Conservation (phyloP, 2,329 filamentous ascomycete genomes). For the Zasmidium cellare region DNA sequence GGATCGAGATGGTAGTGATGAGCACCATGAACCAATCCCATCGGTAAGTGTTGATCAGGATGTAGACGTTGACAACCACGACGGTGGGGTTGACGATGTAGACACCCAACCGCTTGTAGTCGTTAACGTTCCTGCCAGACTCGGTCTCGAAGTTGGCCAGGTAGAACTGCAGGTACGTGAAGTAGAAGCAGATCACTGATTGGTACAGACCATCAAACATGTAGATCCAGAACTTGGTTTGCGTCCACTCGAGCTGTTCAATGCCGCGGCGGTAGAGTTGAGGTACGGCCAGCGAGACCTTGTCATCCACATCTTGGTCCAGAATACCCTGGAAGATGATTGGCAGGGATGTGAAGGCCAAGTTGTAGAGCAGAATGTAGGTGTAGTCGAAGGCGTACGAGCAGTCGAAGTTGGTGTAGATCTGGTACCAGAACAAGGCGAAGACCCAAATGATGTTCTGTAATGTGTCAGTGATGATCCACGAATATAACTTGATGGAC, state of each 20-base stretch:
- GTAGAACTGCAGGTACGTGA: conserved; percentile 78
- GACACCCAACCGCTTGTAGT: conserved; percentile 80
- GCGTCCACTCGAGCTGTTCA: conserved; percentile 94
- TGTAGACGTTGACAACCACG: conserved; percentile 87
- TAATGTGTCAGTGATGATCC: conserved; percentile 27
- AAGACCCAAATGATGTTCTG: conserved; percentile 97
- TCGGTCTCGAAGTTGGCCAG: conserved; percentile 67
- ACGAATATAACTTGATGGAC: not conserved
- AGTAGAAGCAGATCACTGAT: conserved; percentile 88
- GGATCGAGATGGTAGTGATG: conserved; percentile 75
- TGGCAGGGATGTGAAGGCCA: conserved; percentile 93
- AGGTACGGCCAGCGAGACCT: conserved; percentile 88
- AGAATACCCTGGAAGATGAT: conserved; percentile 95
- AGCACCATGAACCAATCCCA: conserved; percentile 97
- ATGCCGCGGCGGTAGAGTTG: conserved; percentile 95
- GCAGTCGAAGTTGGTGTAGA: conserved; percentile 93
- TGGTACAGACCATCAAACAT: conserved; percentile 96
- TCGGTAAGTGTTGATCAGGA: conserved; percentile 92
- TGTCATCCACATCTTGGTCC: conserved; percentile 94
- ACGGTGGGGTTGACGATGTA: conserved; percentile 84
- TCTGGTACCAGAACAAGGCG: conserved; percentile 94
- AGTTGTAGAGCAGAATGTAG: conserved; percentile 94
- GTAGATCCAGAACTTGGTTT: conserved; percentile 94
- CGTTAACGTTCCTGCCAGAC: conserved; percentile 74
- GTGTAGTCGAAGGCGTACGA: conserved; percentile 97